phyloP scores from a whole-genome alignment of 495 filamentous ascomycete species.

The Extremus antarcticus region DNA sequence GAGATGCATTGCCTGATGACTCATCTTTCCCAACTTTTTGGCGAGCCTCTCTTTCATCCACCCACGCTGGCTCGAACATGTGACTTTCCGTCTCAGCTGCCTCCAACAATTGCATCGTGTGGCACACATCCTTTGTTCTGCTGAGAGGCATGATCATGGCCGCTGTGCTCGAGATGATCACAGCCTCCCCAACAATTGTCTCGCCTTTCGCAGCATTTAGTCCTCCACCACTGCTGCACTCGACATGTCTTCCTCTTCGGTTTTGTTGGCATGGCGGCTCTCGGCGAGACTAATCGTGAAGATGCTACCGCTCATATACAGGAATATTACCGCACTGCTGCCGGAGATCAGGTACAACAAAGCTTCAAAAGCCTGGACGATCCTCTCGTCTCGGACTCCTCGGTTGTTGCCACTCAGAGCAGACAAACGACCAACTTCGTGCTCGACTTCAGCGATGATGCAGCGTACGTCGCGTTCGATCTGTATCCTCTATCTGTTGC shows the following conservation, averaged over 20 bases:
- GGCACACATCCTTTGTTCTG: not conserved
- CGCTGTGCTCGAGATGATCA: not conserved
- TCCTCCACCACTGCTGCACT: not conserved
- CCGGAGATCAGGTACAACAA: not conserved
- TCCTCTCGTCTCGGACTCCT: slow-evolving; percentile 33
- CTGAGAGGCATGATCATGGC: not conserved
- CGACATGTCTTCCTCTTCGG: not conserved
- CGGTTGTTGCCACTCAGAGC: slow-evolving; percentile 30
- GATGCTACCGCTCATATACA: not conserved
- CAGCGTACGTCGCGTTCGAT: slow-evolving; percentile 53
- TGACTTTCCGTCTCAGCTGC: not conserved
- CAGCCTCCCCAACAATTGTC: not conserved
- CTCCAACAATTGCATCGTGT: not conserved
- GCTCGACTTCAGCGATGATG: slow-evolving; percentile 57
- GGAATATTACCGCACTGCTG: not conserved
- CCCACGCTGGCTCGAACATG: not conserved
- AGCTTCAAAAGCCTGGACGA: slow-evolving; percentile 46
- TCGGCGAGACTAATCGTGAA: not conserved
- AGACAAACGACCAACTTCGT: slow-evolving; percentile 50
- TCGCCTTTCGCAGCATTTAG: not conserved
- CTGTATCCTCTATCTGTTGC: slow-evolving; percentile 37
- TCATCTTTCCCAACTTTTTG: not conserved
- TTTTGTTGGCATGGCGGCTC: not conserved
- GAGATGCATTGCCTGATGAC: not conserved
- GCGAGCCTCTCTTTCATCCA: not conserved